Evolutionary conservation across 2,329 filamentous ascomycete genomes (phyloP).

Genomic region (Graphium sp.): DNA sequence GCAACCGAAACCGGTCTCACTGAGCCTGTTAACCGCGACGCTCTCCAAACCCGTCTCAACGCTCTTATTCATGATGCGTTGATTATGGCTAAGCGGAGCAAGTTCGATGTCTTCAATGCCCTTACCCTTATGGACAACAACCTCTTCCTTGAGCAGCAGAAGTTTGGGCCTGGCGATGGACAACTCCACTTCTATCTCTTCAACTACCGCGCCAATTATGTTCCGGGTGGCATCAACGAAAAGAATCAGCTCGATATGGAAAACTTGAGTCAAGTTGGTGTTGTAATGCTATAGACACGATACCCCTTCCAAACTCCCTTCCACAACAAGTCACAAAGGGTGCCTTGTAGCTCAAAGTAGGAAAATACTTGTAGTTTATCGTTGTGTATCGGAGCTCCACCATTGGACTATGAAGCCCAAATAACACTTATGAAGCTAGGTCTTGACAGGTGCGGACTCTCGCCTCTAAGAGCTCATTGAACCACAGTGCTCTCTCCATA

Average conservation of each 20-base stretch:
- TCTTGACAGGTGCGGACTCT: slow-evolving; percentile 31
- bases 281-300: slow-evolving; percentile 67
- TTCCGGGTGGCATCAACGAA: slow-evolving; percentile 69
- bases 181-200: slow-evolving; percentile 95
- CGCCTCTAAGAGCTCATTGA: slow-evolving; percentile 45
- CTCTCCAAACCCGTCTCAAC: slow-evolving; percentile 67
- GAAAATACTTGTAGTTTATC: no score
- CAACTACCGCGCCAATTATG: slow-evolving; percentile 83
- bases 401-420: neutral
- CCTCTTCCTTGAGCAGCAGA: slow-evolving; percentile 82
- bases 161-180: slow-evolving; percentile 87
- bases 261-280: slow-evolving; percentile 69
- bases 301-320: no score
- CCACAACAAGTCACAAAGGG: no score
- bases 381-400: no score
- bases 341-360: no score
- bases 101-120: slow-evolving; percentile 95
- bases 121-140: slow-evolving; percentile 87
- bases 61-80: slow-evolving; percentile 68
- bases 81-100: slow-evolving; percentile 65
- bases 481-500: slow-evolving; percentile 53
- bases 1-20: slow-evolving; percentile 64
- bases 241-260: slow-evolving; percentile 64
- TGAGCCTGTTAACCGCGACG: slow-evolving; percentile 30
- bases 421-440: neutral